These are phyloP conservation scores for Penicillium sp. DNA, from an alignment of 2,329 filamentous ascomycete genomes.

Conservation along the genomic window DNA sequence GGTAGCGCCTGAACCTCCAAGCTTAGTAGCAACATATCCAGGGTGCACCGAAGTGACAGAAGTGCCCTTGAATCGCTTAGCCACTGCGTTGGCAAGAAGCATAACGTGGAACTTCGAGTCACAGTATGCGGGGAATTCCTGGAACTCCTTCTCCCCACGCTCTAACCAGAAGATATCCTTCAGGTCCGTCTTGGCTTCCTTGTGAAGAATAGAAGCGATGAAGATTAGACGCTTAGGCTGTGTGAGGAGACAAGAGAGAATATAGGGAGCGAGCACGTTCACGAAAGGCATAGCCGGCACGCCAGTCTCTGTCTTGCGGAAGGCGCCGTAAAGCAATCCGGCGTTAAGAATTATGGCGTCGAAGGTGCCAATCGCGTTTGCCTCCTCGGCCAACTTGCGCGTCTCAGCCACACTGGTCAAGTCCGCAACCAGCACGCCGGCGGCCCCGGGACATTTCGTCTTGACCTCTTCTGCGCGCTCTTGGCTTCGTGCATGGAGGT, in stretches of 20 bases:
- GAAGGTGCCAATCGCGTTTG: constrained; percentile 51
- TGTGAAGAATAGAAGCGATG: constrained; percentile 51
- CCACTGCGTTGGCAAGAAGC: constrained; percentile 54
- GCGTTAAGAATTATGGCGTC: constrained; percentile 59
- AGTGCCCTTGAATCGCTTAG: constrained; percentile 45
- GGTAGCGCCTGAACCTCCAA: constrained; percentile 48
- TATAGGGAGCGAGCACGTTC: constrained; percentile 56
- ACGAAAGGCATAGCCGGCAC: constrained; percentile 51
- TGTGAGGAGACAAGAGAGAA: constrained; percentile 50
- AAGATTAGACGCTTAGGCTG: constrained; percentile 53
- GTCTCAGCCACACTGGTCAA: constrained; percentile 50
- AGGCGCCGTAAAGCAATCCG: constrained; percentile 46
- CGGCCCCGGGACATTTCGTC: constrained; percentile 48
- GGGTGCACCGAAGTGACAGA: constrained; percentile 49
- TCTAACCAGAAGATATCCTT: constrained; percentile 41
- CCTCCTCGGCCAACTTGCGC: constrained; percentile 49
- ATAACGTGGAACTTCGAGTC: constrained; percentile 58
- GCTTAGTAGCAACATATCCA: constrained; percentile 54
- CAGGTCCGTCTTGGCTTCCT: constrained; percentile 43
- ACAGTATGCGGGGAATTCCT: constrained; percentile 45
- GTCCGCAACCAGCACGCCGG: constrained; percentile 52
- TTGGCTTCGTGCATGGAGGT: constrained; percentile 56
- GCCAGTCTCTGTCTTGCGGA: constrained; percentile 40
- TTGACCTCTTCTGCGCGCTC: constrained; percentile 51
- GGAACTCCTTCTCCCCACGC: constrained; percentile 34